Base-by-base conservation (phyloP, 148 eudicot genomes). In the Hydrangea macrophylla region DNA sequence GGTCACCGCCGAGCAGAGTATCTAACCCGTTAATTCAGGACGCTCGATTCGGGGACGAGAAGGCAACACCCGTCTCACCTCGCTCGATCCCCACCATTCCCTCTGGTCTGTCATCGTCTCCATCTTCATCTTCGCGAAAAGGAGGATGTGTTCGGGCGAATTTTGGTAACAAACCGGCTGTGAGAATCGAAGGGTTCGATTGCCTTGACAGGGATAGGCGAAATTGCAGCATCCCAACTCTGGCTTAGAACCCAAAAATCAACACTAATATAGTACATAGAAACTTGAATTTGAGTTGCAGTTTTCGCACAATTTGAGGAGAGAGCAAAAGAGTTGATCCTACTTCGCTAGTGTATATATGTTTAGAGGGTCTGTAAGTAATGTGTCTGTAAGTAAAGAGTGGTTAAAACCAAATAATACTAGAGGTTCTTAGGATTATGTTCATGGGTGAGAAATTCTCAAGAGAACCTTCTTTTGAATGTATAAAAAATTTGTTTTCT, bases 121-220 rank as follows among this genome's bases (percentile, higher is more conserved):
- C 83, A 36, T 64, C 76, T 8, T 78, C 89, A 12, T 78, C 89
- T 9, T 44, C 82, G 9, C 70, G 67, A 60, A 77, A 78, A 37
- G 79, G 84, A 20, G 84, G 89, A 25, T 73, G 78, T 62, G 78
- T 54, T 36, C 63, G 86, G 72, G 65, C 77, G 86, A 82, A 85
- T 77, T 75, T 75, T 37, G 86, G 82, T 70, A 80, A 70, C 42
- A 77, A 85, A 60, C 83, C 89, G 0, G 84, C 89, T 1, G 82
- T 82, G 70, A 82, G 89, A 78, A 84, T 85, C 64, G 89, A 85
- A 80, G 89, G 89, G 67, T 85, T 85, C 58, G 86, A 85, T 55
- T 80, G 89, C 64, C 84, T 84, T 57, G 69, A 74, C 66, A 78
- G 88, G 79, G 85, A 78, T 51, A 80, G 71, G 79, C 85, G 73